Percentiles rank a stretch among this genome's conserved stretches.
These are phyloP conservation scores for Pyrenochaeta sp. DNA, from an alignment of 2,329 filamentous ascomycete genomes.

Conservation along the genomic window DNA sequence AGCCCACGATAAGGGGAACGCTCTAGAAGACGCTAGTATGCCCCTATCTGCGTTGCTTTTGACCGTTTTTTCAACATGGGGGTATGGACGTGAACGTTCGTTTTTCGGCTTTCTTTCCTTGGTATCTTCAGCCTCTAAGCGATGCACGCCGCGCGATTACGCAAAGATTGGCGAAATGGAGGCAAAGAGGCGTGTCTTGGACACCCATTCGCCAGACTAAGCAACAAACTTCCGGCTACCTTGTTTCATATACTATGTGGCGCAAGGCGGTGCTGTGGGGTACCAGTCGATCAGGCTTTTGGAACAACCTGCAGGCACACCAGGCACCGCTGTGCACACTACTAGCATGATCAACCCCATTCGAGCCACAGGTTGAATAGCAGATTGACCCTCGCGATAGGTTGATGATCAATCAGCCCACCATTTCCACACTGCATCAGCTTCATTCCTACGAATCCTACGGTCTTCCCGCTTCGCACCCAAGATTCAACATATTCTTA, in stretches of 20 bases:
- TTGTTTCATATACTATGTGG: constrained; percentile 10
- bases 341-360: not conserved
- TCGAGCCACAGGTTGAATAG: not conserved
- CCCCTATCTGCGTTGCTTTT: not conserved
- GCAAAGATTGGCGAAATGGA: not conserved
- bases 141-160: not conserved
- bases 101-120: not conserved
- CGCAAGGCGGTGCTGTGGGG: constrained; percentile 11
- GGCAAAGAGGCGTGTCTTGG: not conserved
- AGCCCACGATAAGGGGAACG: constrained; percentile 12
- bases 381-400: not conserved
- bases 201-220: not conserved
- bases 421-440: not conserved
- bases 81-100: not conserved
- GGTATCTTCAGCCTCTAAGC: not conserved
- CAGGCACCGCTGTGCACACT: not conserved
- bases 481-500: not conserved
- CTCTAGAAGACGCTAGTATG: not conserved
- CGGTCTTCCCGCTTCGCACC: constrained; percentile 3
- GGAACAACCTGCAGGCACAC: not conserved
- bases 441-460: not conserved
- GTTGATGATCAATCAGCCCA: constrained; percentile 1
- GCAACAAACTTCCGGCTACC: constrained; percentile 17
- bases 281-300: constrained; percentile 12
- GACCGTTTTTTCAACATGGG: not conserved